Evolutionary conservation across 805 yeast genomes (phyloP), one percentile per base, ranked within the genome.

Genomic region (Dipodascopsis uninucleata): DNA sequence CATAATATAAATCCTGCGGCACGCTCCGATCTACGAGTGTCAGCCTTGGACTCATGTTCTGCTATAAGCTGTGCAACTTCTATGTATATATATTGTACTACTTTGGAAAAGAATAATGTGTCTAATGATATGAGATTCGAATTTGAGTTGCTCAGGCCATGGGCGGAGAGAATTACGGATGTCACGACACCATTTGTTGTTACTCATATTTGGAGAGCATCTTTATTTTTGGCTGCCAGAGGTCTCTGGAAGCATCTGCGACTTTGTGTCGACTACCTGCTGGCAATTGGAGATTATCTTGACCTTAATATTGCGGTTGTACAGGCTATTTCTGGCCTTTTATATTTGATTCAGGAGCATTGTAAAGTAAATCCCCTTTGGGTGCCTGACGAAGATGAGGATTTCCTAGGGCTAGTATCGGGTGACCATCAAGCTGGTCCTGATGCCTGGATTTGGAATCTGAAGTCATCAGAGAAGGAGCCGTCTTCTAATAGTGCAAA

Each of bases 361-460:
- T 31, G 8, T 31, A 36, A 14, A 9, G 39, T 16, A 36, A 23
- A n/a, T 34, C 33, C 21, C 7, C 16, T 5, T 23, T 18, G 5
- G 8, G 6, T 12, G 25, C 12, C 10, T 22, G 55, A 46, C 26
- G 34, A 40, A 4, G 55, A 50, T 26, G 55, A 51, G 28, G 45
- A 35, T 31, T 16, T 45, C 37, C 6, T 45, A 21, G 53, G 54
- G 31, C 22, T 46, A 31, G 21, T 54, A 10, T 52, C 76, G 64
- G 80, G 76, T 62, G 55, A 78, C 79, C 35, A 77, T 64, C 55
- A 50, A 28, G 53, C 46, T 6, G 31, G 36, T 18, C 16, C 55
- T 23, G 41, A 40, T 17, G 31, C 46, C 5, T 50, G 55, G 55
- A 43, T 50, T 22, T 50, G 52, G 52, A 36, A 4, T 7, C n/a